Evolutionary conservation across 768 basidiomycete genomes (phyloP).

Genomic region (Russula brevipes): DNA sequence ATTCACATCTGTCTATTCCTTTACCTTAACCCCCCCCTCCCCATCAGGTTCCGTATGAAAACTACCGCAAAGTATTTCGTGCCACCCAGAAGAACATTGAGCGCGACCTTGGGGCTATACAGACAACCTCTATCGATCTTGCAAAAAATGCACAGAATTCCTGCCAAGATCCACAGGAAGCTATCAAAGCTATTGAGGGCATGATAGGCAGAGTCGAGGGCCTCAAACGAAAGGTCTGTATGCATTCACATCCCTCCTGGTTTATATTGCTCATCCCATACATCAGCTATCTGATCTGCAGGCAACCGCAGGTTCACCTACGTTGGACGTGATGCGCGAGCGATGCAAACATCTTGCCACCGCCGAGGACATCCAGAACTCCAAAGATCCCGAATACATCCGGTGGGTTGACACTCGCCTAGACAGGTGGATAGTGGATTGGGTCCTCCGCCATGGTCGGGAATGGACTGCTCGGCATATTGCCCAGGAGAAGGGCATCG

Average conservation of each 20-base stretch:
- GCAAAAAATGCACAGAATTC: slow-evolving; percentile 40
- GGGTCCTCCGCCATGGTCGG: slow-evolving; percentile 77
- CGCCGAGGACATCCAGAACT: slow-evolving; percentile 51
- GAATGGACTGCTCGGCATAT: slow-evolving; percentile 71
- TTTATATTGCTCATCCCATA: slow-evolving; percentile 1
- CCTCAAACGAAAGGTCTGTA: slow-evolving; percentile 80
- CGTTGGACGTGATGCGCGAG: slow-evolving; percentile 68
- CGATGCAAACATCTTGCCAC: slow-evolving; percentile 66
- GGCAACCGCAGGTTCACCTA: slow-evolving; percentile 44
- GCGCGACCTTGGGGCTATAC: slow-evolving; percentile 63
- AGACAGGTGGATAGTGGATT: slow-evolving; percentile 90
- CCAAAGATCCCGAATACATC: slow-evolving; percentile 53
- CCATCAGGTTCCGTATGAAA: slow-evolving; percentile 79
- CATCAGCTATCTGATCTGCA: slow-evolving; percentile 48
- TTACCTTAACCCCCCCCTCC: neutral
- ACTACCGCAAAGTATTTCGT: slow-evolving; percentile 83
- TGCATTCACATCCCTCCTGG: neutral
- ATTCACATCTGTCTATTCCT: slow-evolving; percentile 4
- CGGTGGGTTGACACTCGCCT: slow-evolving; percentile 78
- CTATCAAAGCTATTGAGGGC: slow-evolving; percentile 56
- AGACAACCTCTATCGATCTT: slow-evolving; percentile 56
- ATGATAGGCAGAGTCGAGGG: slow-evolving; percentile 75
- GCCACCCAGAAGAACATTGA: slow-evolving; percentile 77
- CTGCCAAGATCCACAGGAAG: slow-evolving; percentile 44
- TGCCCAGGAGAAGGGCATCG: slow-evolving; percentile 71